phyloP scores from a whole-genome alignment of 495 filamentous ascomycete species.

The Aspergillus funiculosus region DNA sequence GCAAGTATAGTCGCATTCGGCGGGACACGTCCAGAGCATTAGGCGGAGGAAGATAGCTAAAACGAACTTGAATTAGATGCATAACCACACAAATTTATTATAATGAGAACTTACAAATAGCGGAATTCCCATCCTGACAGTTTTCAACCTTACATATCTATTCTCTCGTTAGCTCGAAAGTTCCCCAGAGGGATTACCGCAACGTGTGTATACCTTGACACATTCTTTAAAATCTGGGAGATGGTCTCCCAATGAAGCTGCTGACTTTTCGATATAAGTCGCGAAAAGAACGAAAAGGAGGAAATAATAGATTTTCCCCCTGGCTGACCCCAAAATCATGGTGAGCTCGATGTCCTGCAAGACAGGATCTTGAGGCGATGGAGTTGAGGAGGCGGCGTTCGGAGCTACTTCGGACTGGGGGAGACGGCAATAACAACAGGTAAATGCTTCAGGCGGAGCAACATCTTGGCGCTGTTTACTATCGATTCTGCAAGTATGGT shows the following conservation, averaged over 20 bases:
- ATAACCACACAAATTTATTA: not conserved
- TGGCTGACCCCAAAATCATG: slow-evolving; percentile 26
- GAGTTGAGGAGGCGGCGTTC: slow-evolving; percentile 21
- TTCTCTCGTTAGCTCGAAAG: slow-evolving; percentile 11
- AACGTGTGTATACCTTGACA: slow-evolving; percentile 58
- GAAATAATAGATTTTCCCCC: slow-evolving; percentile 21
- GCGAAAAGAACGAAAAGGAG: slow-evolving; percentile 36
- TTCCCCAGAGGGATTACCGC: not conserved
- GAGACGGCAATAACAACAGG: not conserved
- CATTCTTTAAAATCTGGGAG: slow-evolving; percentile 87
- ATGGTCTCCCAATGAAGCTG: slow-evolving; percentile 77
- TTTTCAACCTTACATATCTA: slow-evolving; percentile 80
- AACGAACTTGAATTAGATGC: slow-evolving; percentile 13
- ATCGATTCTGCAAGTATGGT: too few species aligned
- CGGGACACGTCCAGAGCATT: slow-evolving; percentile 61
- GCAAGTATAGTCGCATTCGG: slow-evolving; percentile 97
- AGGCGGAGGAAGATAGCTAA: slow-evolving; percentile 47
- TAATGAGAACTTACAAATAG: slow-evolving; percentile 38
- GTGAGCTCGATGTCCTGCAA: slow-evolving; percentile 17
- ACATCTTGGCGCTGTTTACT: slow-evolving; percentile 10
- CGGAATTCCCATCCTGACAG: slow-evolving; percentile 52
- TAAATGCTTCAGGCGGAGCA: slow-evolving; percentile 6
- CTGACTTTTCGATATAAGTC: slow-evolving; percentile 43
- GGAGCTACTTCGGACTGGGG: too few species aligned
- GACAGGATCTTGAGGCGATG: slow-evolving; percentile 18